Evolutionary conservation across 2,329 filamentous ascomycete species (phyloP).

Genomic region (Colletotrichum lentis): DNA sequence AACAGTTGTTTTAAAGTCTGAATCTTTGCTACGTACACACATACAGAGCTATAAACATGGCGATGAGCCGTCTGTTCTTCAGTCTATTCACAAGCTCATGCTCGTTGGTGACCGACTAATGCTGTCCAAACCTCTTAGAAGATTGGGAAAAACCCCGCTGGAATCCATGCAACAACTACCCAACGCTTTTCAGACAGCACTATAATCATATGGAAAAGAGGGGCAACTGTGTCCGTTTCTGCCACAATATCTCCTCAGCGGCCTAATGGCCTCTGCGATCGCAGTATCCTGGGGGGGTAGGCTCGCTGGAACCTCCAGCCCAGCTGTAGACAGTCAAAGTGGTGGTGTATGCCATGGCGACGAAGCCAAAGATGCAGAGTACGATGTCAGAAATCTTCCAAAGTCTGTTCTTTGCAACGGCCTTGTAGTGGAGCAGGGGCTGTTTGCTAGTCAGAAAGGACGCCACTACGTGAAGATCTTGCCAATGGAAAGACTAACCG

Average conservation of each 20-base stretch:
- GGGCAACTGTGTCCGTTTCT: conserved; percentile 11
- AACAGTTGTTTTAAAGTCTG: neutral
- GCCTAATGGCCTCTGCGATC: conserved; percentile 48
- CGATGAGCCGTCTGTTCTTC: conserved; percentile 37
- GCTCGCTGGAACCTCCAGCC: conserved; percentile 65
- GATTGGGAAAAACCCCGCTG: conserved; percentile 26
- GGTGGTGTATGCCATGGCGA: conserved; percentile 94
- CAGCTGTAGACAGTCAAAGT: conserved; percentile 86
- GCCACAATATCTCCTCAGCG: neutral
- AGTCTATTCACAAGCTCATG: conserved; percentile 36
- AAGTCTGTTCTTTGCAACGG: conserved; percentile 73
- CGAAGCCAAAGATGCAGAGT: conserved; percentile 81
- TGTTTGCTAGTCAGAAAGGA: conserved; percentile 54
- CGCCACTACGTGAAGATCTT: conserved; percentile 23
- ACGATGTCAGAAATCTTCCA: conserved; percentile 77
- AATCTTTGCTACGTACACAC: conserved; percentile 23
- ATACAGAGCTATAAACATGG: conserved; percentile 33
- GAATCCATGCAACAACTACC: conserved; percentile 34
- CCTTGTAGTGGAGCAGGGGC: conserved; percentile 89
- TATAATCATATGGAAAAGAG: conserved; percentile 3
- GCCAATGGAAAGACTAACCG: conserved; percentile 67
- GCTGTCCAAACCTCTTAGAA: conserved; percentile 24
- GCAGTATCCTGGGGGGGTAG: conserved; percentile 62
- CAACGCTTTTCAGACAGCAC: conserved; percentile 32
- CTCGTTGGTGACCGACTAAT: conserved; percentile 23